Percentiles rank a stretch among this genome's conserved stretches.
phyloP scores from a whole-genome alignment of 345 rosid genomes.

The Eucalyptus guilfoylei region DNA sequence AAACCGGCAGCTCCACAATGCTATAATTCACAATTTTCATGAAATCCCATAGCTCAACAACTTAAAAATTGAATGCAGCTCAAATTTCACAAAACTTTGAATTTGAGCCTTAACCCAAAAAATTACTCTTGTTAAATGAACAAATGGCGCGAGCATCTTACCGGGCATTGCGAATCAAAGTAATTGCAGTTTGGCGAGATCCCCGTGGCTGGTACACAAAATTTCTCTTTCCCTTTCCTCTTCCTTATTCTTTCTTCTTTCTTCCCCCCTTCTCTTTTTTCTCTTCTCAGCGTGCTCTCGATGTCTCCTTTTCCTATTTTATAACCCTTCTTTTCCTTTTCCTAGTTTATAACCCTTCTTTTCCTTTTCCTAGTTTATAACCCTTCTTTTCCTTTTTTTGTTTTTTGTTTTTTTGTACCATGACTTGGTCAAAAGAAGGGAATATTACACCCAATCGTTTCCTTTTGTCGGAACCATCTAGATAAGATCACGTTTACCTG shows the following conservation, averaged over 20 bases:
- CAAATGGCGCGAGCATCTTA: background rate
- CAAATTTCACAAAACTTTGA: background rate
- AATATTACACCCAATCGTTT: background rate
- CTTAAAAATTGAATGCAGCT: too few species aligned
- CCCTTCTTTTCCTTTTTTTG: too few species aligned
- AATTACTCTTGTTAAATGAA: too few species aligned
- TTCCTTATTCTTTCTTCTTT: background rate
- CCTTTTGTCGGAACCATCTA: background rate
- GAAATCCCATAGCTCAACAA: too few species aligned
- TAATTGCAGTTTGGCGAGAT: too few species aligned
- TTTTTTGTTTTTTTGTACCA: background rate
- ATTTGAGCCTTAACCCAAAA: background rate
- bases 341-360: background rate
- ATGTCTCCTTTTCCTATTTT: background rate
- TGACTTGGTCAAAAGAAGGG: background rate
- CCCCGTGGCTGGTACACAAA: background rate
- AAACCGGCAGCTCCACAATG: too few species aligned
- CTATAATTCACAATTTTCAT: background rate
- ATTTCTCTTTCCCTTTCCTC: background rate
- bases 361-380: too few species aligned
- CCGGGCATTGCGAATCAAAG: background rate
- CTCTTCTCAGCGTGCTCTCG: background rate
- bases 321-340: background rate
- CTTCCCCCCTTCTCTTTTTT: background rate
- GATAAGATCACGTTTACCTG: background rate